Evolutionary conservation across 78 protist species (phyloP).

Genomic region (Polysphondylium violaceum): DNA sequence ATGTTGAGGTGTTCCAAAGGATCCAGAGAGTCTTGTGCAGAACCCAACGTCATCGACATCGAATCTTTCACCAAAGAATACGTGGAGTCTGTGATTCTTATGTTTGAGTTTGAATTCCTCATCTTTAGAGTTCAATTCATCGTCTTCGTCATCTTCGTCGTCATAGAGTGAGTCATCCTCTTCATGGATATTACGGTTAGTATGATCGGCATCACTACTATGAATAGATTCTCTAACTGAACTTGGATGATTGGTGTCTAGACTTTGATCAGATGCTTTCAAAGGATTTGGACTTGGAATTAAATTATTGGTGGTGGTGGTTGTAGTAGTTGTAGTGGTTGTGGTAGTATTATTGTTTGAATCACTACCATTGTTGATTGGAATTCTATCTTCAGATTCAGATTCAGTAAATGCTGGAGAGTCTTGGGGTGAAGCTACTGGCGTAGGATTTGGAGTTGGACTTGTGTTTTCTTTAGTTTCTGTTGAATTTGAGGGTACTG

Average conservation of each 20-base stretch:
- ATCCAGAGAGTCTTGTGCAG: neutral
- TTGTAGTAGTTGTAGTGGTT: conserved; percentile 3
- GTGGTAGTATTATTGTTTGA: neutral
- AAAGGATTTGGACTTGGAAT: neutral
- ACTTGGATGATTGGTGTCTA: neutral
- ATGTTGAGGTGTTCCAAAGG: neutral
- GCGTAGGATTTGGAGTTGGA: neutral
- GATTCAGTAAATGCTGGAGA: conserved; percentile 8
- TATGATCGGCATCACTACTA: neutral
- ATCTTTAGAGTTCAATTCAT: neutral
- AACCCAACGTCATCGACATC: conserved; percentile 38
- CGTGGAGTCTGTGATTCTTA: conserved; percentile 20
- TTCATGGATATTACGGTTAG: neutral
- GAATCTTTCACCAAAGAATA: conserved; percentile 70
- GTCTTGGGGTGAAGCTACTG: conserved; percentile 2
- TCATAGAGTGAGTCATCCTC: neutral
- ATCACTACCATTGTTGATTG: neutral
- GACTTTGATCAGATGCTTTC: neutral
- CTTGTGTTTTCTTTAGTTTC: neutral
- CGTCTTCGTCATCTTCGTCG: neutral
- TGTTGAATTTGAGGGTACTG: neutral
- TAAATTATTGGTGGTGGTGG: neutral
- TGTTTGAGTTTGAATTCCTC: neutral
- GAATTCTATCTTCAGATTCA: too few species aligned
- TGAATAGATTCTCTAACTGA: neutral